Base-by-base conservation (phyloP, 176 grass and related monocot species). In the Oryza longistaminata region DNA sequence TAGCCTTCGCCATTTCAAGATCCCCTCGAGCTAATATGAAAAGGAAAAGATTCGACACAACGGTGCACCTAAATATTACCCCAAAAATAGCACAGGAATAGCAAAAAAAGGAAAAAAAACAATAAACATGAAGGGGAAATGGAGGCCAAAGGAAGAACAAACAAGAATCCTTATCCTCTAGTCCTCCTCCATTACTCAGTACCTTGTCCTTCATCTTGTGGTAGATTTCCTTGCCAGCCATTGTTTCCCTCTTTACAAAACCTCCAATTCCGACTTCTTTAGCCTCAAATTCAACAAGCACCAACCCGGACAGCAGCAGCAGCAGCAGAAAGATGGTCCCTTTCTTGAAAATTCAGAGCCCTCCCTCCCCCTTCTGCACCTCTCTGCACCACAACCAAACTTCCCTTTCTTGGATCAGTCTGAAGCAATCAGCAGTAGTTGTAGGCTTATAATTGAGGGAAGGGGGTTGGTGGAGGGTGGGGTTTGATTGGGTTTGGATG, bases 171-270 rank as follows among this genome's bases (percentile, higher is more conserved):
- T 9, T 7, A 10, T 12, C 70, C 14, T 76, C 39, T 7, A 40
- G 39, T 40, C 80, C 40, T 52, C 80, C 29, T 52, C 66, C 68
- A 60, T 79, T 69, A 79, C 3, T 24, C 1, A 19, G 61, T 87
- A 91, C 89, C 89, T 87, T 91, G 64, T 91, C 89, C 85, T 91
- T 91, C 85, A 91, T 86, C 71, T 87, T 91, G 85, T 87, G 31
- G 76, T 75, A 87, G 81, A 91, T 91, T 80, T 92, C 90, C 83
- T 92, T 92, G 78, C 90, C 87, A 29, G 87, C 75, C 90, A 92
- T 92, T 74, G 70, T 2, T 27, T 24, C 26, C 42, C 33, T 21
- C n/a, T 11, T 11, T 24, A 13, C 9, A 62, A 75, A 67, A 26
- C 24, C 55, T 11, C 49, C 35, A 79, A 42, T 86, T 86, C 66